Evolutionary conservation across 2,329 filamentous ascomycete species (phyloP), one percentile per base, ranked within the genome.

Genomic region (Xylariaceae sp.): DNA sequence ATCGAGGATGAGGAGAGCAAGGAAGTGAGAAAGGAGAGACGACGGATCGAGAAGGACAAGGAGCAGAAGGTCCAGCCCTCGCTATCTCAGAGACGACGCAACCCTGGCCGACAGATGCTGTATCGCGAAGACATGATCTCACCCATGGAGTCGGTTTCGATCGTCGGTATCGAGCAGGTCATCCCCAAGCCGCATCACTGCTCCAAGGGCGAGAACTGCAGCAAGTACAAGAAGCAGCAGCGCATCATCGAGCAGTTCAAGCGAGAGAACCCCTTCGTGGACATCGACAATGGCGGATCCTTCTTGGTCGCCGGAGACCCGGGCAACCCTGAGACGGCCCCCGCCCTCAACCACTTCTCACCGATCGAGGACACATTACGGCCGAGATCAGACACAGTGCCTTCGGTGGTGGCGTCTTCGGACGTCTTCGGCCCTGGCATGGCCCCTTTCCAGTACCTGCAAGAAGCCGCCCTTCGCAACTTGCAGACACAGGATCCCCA

Each of bases 111-210:
- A 59, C 74, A 73, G 64, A 75, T 74, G 59, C 68, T 72, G 6
- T 73, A 77, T 10, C 73, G 77, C 55, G 83, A 86, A 63, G 88
- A 92, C 67, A 76, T 84, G 51, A 88, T 94, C 71, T 87, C 87
- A 1, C 90, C 90, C 1, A 82, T 87, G 60, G 90, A 96, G 72
- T 93, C 90, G 0, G 87, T 94, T 3, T 96, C 91, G 0, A 96
- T 96, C 67, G 91, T 96, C 39, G 92, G 89, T 34, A 96, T 96
- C 64, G 92, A 96, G 75, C 90, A 96, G 73, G 78, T 94, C 56
- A 82, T 96, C 57, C 92, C 92, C 4, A 92, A 90, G 75, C 84
- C 88, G 13, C 92, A 96, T 74, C 82, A 82, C 58, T 97, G 92
- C 76, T 85, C 85, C 51, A 96, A 95, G 73, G 92, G 92, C 51